Percentiles rank a stretch among this genome's conserved stretches.
These are phyloP conservation scores for Leptosphaerulina australis DNA, from an alignment of 2,329 filamentous ascomycete species.

Conservation along the genomic window DNA sequence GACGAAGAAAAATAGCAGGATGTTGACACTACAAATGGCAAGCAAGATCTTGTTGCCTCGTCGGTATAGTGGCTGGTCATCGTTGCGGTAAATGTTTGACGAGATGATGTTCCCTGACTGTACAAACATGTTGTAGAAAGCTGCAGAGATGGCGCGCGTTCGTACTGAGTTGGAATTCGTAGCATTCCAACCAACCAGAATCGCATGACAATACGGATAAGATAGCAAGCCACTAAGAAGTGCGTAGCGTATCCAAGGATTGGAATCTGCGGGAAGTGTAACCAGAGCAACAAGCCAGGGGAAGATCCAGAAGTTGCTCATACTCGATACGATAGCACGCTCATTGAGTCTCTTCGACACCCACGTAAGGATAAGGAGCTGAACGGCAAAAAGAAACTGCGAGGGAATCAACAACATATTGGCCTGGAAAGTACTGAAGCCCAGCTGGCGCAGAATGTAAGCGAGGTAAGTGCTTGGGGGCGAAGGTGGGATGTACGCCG, in stretches of 20 bases:
- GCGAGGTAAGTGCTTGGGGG: conserved; percentile 54
- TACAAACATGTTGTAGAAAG: conserved; percentile 53
- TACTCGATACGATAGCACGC: conserved; percentile 55
- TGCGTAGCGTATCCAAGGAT: conserved; percentile 60
- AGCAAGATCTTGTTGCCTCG: conserved; percentile 50
- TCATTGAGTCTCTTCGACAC: conserved; percentile 56
- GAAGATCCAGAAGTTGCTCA: conserved; percentile 64
- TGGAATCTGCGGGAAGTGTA: conserved; percentile 52
- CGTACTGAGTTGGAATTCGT: conserved; percentile 50
- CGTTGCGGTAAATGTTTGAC: conserved; percentile 56
- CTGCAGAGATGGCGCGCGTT: conserved; percentile 49
- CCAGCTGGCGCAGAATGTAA: conserved; percentile 62
- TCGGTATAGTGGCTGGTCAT: conserved; percentile 54
- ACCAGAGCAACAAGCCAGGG: conserved; percentile 62
- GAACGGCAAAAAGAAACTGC: conserved; percentile 47
- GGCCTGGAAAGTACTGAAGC: conserved; percentile 66
- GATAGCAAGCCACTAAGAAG: conserved; percentile 58
- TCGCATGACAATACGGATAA: conserved; percentile 60
- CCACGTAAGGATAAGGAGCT: conserved; percentile 54
- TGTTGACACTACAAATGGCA: conserved; percentile 40
- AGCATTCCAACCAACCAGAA: conserved; percentile 49
- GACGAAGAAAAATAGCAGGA: conserved; percentile 43
- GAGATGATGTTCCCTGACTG: conserved; percentile 56
- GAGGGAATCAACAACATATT: conserved; percentile 67
- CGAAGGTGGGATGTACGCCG: conserved; percentile 50